Evolutionary conservation across 768 basidiomycete genomes (phyloP), one percentile per base, ranked within the genome.

Genomic region (Tulasnella sp.): DNA sequence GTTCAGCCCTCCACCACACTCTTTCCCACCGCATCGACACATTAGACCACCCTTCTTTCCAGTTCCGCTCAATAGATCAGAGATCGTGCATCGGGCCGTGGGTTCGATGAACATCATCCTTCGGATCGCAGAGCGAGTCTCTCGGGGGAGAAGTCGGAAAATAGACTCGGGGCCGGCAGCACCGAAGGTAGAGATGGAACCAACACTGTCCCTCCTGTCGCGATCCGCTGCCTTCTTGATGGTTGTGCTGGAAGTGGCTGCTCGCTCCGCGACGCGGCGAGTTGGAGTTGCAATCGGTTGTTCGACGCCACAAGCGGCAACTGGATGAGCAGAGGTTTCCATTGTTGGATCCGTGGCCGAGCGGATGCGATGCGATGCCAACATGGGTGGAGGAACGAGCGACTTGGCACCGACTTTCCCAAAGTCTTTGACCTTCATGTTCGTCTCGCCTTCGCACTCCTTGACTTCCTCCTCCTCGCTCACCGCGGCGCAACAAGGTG

Each of bases 61-160:
- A 51, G 74, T 76, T 26, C 93, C 93, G 68, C 85, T 84, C 53
- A 98, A 77, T 51, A 99, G 73, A 69, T 97, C 92, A 10, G 90
- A 87, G 59, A 99, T 80, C 27, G 96, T 97, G 70, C 92, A 95
- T 42, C 96, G 84, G 50, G 85, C 81, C 17, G 79, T 75, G 3
- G 95, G 89, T 68, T 98, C 95, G 50, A 97, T 81, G 66, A 82
- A 85, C 65, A 99, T 76, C 96, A 99, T 99, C 56, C 93, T 81
- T 61, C 91, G 86, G 61, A 99, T 78, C 13, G 88, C 90, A 5
- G 85, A 79, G 42, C 96, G 81, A 13, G 91, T 83, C 73, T 99
- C 95, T 56, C 96, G 85, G 1, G 96, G 96, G 23, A 99, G 78
- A 9, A 98, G 77, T 19, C 95, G 83, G 78, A 99, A 98, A 68